Conservation (phyloP, 176 grass and related monocot genomes). For the Lolium perenne region DNA sequence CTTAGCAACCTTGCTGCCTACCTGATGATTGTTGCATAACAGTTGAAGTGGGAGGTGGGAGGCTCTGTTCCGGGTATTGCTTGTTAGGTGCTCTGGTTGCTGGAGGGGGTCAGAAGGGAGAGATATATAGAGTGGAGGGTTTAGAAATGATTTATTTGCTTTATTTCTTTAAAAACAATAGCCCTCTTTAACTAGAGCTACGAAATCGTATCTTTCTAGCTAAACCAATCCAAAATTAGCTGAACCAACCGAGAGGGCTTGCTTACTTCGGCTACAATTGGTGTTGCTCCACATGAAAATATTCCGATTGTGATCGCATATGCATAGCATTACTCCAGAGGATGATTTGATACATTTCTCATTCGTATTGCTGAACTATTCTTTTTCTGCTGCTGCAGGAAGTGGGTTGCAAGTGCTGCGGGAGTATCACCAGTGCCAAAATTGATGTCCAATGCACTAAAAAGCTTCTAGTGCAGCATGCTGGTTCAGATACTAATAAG, state of each 20-base stretch:
- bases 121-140: neutral
- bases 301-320: neutral
- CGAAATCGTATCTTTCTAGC: neutral
- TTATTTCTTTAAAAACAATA: neutral
- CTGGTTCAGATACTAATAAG: constrained; percentile 13
- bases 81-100: neutral
- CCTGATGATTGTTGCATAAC: neutral
- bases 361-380: constrained; percentile 16
- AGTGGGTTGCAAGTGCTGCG: constrained; percentile 39
- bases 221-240: neutral
- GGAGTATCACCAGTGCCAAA: constrained; percentile 12
- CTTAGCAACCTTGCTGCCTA: neutral
- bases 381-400: constrained; percentile 40
- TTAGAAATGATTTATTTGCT: neutral
- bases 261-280: neutral
- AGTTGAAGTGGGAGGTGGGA: neutral
- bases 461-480: constrained; percentile 20
- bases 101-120: neutral
- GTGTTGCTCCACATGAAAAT: neutral
- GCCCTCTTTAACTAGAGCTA: constrained; percentile 17
- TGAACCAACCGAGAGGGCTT: neutral
- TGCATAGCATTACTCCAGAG: neutral
- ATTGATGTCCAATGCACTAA: constrained; percentile 18
- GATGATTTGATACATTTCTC: neutral
- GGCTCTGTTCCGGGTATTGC: neutral